These are phyloP conservation scores for Apiospora pterosperma DNA, from an alignment of 2,329 filamentous ascomycete species.

Conservation along the genomic window DNA sequence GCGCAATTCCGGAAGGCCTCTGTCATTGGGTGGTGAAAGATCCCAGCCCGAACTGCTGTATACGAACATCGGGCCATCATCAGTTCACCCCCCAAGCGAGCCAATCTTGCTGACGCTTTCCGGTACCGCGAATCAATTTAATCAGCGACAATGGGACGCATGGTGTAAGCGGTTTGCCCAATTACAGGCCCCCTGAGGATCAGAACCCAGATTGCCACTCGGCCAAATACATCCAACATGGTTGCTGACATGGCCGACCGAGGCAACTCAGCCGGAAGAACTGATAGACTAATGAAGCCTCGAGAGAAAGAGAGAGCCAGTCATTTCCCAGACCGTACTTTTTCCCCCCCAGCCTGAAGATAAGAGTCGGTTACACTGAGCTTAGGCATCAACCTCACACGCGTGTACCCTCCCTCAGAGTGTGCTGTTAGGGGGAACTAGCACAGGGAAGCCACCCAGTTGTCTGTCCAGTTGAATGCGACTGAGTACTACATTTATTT, in stretches of 20 bases:
- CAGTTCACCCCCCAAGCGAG: neutral
- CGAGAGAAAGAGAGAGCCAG: neutral
- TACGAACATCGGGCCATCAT: neutral
- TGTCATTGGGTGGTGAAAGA: neutral
- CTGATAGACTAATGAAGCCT: no score
- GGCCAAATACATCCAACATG: neutral
- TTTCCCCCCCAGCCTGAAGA: neutral
- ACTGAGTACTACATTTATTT: no score
- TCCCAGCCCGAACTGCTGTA: neutral
- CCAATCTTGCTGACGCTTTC: neutral
- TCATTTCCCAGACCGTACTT: neutral
- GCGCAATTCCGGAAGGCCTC: constrained; percentile 1
- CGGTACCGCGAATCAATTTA: neutral
- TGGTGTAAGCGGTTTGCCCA: neutral
- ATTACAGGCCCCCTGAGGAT: neutral
- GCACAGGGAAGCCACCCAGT: no score
- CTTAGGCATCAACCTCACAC: neutral
- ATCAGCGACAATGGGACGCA: neutral
- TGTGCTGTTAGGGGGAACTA: no score
- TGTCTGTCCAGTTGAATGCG: no score
- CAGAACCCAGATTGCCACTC: neutral
- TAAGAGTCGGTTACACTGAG: neutral
- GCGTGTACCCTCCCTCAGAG: neutral
- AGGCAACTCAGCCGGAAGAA: neutral
- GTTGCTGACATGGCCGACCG: neutral